phyloP scores from a whole-genome alignment of 2,329 filamentous ascomycete genomes.

The Aspergillus calidoustus region DNA sequence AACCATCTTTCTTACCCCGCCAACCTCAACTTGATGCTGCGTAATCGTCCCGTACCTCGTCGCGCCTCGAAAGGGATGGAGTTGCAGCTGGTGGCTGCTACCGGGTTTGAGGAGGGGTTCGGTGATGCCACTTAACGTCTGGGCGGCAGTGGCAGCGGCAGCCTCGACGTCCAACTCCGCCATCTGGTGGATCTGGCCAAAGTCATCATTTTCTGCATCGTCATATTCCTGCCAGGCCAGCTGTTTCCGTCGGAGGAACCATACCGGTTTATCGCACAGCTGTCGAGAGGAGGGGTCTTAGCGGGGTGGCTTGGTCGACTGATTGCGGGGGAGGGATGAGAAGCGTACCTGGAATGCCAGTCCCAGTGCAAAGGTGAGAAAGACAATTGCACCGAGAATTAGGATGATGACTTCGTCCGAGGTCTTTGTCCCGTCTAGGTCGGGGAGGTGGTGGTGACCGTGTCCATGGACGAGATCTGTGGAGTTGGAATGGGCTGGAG shows the following conservation, averaged over 20 bases:
- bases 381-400: conserved; percentile 1
- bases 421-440: background rate
- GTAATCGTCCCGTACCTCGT: conserved; percentile 9
- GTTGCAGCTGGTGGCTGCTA: background rate
- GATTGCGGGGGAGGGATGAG: too few relatives aligned
- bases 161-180: background rate
- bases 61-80: background rate
- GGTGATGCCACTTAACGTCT: background rate
- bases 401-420: conserved; percentile 3
- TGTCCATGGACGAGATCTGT: background rate
- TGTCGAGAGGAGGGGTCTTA: background rate
- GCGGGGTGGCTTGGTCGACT: background rate
- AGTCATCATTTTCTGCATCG: background rate
- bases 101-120: background rate
- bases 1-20: conserved; percentile 9
- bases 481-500: background rate
- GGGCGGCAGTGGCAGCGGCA: too few relatives aligned
- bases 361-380: background rate
- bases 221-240: background rate
- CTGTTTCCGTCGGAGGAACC: background rate
- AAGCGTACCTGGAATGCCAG: background rate
- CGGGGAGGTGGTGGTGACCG: background rate
- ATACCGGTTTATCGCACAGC: background rate
- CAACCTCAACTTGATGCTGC: background rate
- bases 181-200: background rate